phyloP scores from a whole-genome alignment of 2,329 filamentous ascomycete species.

The Hypoxylon sp. region DNA sequence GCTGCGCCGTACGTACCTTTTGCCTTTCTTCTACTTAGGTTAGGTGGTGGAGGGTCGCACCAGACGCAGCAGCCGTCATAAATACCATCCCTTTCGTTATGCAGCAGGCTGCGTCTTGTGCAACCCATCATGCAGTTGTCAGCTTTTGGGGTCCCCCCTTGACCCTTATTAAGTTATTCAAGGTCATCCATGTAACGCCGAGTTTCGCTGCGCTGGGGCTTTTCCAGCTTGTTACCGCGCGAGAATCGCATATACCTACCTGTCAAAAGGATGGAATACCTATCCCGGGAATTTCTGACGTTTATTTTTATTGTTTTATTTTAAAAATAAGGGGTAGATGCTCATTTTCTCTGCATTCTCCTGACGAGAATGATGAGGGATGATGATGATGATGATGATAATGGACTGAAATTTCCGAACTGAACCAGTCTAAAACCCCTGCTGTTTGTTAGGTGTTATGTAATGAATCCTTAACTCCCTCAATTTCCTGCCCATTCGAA shows the following conservation, averaged over 20 bases:
- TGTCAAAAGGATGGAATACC: conserved; percentile 26
- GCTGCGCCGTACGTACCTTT: conserved; percentile 33
- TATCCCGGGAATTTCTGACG: conserved; percentile 18
- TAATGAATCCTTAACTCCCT: conserved; percentile 19
- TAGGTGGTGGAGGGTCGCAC: conserved; percentile 41
- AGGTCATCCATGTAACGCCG: conserved; percentile 38
- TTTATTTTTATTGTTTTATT: not conserved
- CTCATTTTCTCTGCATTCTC: not conserved
- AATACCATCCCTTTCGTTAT: conserved; percentile 43
- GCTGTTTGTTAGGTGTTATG: conserved; percentile 32
- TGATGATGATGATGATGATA: conserved; percentile 5
- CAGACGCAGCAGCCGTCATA: conserved; percentile 42
- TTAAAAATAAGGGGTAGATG: not conserved
- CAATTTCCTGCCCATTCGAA: conserved; percentile 5
- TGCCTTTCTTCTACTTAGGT: conserved; percentile 17
- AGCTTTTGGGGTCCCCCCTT: conserved; percentile 38
- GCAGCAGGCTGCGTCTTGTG: conserved; percentile 42
- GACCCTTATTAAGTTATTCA: conserved; percentile 37
- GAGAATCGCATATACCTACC: conserved; percentile 34
- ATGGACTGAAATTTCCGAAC: conserved; percentile 28
- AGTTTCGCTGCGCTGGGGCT: conserved; percentile 9
- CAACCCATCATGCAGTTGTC: conserved; percentile 43
- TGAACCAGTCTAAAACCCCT: conserved; percentile 12
- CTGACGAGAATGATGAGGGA: not conserved
- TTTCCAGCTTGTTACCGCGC: conserved; percentile 34